These are phyloP conservation scores for Beauveria bassiana DNA, from an alignment of 2,329 filamentous ascomycete genomes.

Conservation along the genomic window DNA sequence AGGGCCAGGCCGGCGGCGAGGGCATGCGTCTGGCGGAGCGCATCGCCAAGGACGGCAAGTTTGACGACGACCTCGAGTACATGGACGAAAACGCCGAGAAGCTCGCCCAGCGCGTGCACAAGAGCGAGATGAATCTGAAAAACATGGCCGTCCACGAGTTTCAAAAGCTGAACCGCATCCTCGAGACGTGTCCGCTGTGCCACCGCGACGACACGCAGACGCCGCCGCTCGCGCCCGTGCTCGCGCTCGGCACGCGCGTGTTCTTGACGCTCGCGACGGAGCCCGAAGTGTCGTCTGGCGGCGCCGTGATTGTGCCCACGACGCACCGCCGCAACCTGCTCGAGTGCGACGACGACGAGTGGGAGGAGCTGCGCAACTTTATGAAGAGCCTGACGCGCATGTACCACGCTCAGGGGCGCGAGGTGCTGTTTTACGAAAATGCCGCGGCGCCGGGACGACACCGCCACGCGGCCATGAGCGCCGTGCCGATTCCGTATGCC, in stretches of 20 bases:
- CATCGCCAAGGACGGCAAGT: conserved; percentile 88
- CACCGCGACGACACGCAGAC: conserved; percentile 74
- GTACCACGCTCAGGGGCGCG: conserved; percentile 88
- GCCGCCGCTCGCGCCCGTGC: conserved; percentile 73
- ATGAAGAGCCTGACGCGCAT: conserved; percentile 94
- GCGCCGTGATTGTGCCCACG: conserved; percentile 82
- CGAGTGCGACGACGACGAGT: conserved; percentile 98
- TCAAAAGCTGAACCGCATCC: conserved; percentile 77
- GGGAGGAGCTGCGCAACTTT: conserved; percentile 98
- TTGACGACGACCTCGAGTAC: conserved; percentile 88
- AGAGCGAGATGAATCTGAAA: conserved; percentile 79
- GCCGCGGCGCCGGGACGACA: conserved; percentile 73
- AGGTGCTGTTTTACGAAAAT: conserved; percentile 97
- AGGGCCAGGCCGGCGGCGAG: conserved; percentile 69
- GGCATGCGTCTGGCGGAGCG: conserved; percentile 78
- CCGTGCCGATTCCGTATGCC: conserved; percentile 79
- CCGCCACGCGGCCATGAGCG: conserved; percentile 77
- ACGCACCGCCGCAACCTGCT: conserved; percentile 82
- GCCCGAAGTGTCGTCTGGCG: conserved; percentile 76
- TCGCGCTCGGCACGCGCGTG: conserved; percentile 78
- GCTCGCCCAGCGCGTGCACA: conserved; percentile 78
- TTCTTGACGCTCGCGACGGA: conserved; percentile 85
- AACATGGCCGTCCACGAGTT: conserved; percentile 83
- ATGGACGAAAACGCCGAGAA: conserved; percentile 94
- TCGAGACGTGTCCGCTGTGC: conserved; percentile 85